A percentile compares a stretch with the other conserved stretches of the same genome.
phyloP scores from a whole-genome alignment of 352 stramenopile species.

The Poterioochromonas sp. region DNA sequence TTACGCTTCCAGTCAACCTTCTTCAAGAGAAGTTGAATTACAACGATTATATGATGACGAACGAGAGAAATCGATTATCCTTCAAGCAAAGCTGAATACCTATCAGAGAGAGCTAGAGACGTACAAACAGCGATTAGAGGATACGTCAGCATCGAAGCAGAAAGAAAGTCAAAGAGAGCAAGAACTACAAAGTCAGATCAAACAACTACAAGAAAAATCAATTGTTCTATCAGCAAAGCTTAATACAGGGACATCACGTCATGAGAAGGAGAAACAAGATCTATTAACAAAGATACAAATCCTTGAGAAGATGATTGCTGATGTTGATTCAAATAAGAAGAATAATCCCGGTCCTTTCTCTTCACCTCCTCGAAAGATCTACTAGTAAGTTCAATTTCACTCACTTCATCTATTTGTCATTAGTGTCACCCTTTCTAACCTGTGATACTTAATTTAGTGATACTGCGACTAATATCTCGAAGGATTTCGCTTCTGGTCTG shows the following conservation, averaged over 20 bases:
- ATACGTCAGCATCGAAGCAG: not conserved
- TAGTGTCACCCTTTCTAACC: too few species aligned
- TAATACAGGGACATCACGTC: not conserved
- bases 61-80: not conserved
- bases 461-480: too few species aligned
- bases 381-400: too few species aligned
- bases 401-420: too few species aligned
- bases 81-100: not conserved
- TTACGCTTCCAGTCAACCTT: not conserved
- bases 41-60: not conserved
- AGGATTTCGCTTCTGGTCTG: too few species aligned
- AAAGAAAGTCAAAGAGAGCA: not conserved
- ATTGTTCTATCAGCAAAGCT: not conserved
- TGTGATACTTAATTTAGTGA: too few species aligned
- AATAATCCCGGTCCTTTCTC: too few species aligned
- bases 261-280: not conserved
- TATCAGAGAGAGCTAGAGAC: not conserved
- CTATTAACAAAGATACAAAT: not conserved
- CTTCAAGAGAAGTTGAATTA: not conserved
- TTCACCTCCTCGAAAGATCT: too few species aligned
- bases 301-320: not conserved
- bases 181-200: not conserved
- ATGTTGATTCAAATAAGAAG: too few species aligned
- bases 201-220: not conserved
- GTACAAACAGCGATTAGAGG: not conserved